Evolutionary conservation across 1,284 basidiomycete species (phyloP).

Genomic region (Lentinula novae-zelandiae): DNA sequence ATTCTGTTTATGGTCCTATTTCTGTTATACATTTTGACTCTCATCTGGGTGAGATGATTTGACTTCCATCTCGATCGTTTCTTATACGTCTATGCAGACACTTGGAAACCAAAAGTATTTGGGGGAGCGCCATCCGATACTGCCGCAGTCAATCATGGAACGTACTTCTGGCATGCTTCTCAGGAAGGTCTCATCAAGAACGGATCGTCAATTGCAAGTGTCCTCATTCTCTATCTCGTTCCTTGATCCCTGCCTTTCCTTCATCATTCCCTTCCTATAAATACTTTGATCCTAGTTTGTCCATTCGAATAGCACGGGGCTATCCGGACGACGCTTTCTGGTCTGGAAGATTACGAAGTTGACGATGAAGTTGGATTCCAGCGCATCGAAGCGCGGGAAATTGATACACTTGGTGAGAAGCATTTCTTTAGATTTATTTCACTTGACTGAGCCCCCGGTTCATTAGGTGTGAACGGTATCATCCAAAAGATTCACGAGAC

Average conservation of each 20-base stretch:
- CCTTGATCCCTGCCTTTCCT: slow-evolving; percentile 17
- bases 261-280: slow-evolving; percentile 17
- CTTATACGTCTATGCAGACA: slow-evolving; percentile 34
- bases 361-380: slow-evolving; percentile 67
- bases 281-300: slow-evolving; percentile 70
- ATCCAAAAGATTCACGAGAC: slow-evolving; percentile 68
- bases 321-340: slow-evolving; percentile 71
- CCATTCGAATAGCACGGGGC: slow-evolving; percentile 65
- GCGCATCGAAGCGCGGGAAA: slow-evolving; percentile 73
- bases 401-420: slow-evolving; percentile 60
- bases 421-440: not conserved
- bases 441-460: slow-evolving; percentile 1
- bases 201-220: slow-evolving; percentile 80
- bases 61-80: not conserved
- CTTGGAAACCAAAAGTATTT: slow-evolving; percentile 72
- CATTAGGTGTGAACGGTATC: slow-evolving; percentile 57
- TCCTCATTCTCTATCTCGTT: slow-evolving; percentile 28
- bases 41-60: slow-evolving; percentile 42
- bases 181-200: slow-evolving; percentile 73
- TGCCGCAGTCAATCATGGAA: slow-evolving; percentile 71
- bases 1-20: slow-evolving; percentile 67
- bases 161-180: slow-evolving; percentile 77
- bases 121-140: slow-evolving; percentile 65
- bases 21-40: slow-evolving; percentile 81
- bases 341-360: slow-evolving; percentile 67